phyloP scores from a whole-genome alignment of 306 rosid species.

The Castanopsis chinensis region DNA sequence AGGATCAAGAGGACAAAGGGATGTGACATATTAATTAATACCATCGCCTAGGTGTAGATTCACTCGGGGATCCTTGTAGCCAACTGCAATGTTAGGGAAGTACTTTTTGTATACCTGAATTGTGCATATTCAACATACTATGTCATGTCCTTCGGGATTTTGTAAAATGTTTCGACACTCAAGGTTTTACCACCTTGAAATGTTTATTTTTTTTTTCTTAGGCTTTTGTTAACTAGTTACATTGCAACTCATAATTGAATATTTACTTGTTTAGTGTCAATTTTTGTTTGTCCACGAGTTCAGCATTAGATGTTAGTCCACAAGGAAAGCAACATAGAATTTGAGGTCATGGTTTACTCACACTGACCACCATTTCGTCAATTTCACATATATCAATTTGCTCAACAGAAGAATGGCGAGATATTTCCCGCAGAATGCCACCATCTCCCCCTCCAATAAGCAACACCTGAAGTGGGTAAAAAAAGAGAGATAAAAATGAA shows the following conservation, averaged over 20 bases:
- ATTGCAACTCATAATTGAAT: too few species aligned
- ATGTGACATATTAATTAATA: conserved; percentile 13
- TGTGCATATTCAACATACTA: not conserved
- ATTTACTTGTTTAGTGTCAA: too few species aligned
- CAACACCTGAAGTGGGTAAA: conserved; percentile 12
- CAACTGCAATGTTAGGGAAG: conserved; percentile 32
- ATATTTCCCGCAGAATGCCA: conserved; percentile 33
- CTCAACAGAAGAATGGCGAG: conserved; percentile 26
- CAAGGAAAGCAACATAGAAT: too few species aligned
- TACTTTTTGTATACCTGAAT: conserved; percentile 28
- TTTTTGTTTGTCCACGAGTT: too few species aligned
- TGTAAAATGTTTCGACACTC: not conserved
- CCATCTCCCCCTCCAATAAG: conserved; percentile 38
- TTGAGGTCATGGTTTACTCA: not conserved
- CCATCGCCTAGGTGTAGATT: conserved; percentile 29
- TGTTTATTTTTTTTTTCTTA: too few species aligned
- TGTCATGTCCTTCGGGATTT: not conserved
- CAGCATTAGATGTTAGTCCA: too few species aligned
- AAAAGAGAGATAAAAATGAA: too few species aligned
- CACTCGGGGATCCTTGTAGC: conserved; percentile 35
- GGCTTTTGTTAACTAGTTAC: too few species aligned
- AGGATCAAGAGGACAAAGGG: not conserved
- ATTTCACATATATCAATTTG: conserved; percentile 40
- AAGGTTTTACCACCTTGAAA: too few species aligned
- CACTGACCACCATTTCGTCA: conserved; percentile 31